Conservation (phyloP, 169 alveolate species). For the Babesia caballi region DNA sequence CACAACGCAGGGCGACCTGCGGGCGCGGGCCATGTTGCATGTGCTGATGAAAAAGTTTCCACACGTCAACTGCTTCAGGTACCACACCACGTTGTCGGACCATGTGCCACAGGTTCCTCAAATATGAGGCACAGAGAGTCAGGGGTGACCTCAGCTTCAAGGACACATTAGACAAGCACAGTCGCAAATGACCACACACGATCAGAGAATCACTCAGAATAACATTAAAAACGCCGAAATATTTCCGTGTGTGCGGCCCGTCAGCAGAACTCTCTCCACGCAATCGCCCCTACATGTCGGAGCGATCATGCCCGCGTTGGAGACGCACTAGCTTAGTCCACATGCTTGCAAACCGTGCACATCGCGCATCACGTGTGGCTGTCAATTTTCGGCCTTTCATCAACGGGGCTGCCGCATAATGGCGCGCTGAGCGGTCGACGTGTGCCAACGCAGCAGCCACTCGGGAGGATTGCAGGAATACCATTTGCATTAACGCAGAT, state of each 20-base stretch:
- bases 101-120: constrained; percentile 23
- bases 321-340: not conserved
- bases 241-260: not conserved
- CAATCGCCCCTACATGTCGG: constrained; percentile 3
- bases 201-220: not conserved
- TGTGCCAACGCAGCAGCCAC: too few species aligned
- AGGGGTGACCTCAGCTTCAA: not conserved
- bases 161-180: constrained; percentile 22
- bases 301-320: not conserved
- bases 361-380: not conserved
- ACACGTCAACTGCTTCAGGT: constrained; percentile 69
- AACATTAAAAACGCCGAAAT: not conserved
- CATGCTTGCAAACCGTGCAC: not conserved
- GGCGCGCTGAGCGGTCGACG: too few species aligned
- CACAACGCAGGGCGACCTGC: constrained; percentile 61
- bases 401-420: not conserved
- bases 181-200: not conserved
- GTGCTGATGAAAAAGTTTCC: constrained; percentile 73
- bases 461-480: too few species aligned
- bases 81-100: not conserved
- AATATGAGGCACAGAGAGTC: constrained; percentile 41
- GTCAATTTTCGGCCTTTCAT: not conserved
- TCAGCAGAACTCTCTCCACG: too few species aligned
- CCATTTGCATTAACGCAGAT: too few species aligned
- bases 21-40: constrained; percentile 79